Conservation (phyloP, 345 rosid genomes). For the Murraya koenigii region DNA sequence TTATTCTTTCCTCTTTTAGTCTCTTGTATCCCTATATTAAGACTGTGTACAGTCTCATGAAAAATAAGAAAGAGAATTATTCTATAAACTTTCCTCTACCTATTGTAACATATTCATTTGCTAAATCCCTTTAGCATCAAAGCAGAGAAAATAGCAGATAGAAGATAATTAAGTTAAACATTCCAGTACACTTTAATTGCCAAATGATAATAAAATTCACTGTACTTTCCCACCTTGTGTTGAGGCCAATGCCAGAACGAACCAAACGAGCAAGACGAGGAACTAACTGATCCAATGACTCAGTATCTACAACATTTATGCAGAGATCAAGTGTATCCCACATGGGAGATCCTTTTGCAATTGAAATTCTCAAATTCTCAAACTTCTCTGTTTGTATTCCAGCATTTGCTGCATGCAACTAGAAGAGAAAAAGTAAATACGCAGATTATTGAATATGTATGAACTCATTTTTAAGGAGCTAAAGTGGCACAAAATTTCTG, state of each 20-base stretch:
- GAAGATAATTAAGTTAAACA: neutral
- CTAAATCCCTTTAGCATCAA: neutral
- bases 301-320: slow-evolving; percentile 67
- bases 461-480: slow-evolving; percentile 10
- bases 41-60: too few relatives aligned
- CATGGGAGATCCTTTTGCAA: slow-evolving; percentile 96
- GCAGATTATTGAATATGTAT: slow-evolving; percentile 5
- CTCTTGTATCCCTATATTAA: too few relatives aligned
- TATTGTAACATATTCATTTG: neutral
- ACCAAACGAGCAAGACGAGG: slow-evolving; percentile 86
- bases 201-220: slow-evolving; percentile 3
- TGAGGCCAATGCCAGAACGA: slow-evolving; percentile 91
- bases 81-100: too few relatives aligned
- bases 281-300: slow-evolving; percentile 71
- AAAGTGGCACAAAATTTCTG: slow-evolving; percentile 1
- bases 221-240: slow-evolving; percentile 67
- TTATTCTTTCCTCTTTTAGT: too few relatives aligned
- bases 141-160: neutral
- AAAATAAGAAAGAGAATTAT: too few relatives aligned
- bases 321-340: slow-evolving; percentile 99
- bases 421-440: slow-evolving; percentile 26
- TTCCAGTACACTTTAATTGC: neutral
- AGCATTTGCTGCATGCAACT: slow-evolving; percentile 96
- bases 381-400: slow-evolving; percentile 94
- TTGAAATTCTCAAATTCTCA: slow-evolving; percentile 87